These are phyloP conservation scores for Saccharomycopsis sp. DNA, from an alignment of 805 yeast genomes.

Conservation along the genomic window DNA sequence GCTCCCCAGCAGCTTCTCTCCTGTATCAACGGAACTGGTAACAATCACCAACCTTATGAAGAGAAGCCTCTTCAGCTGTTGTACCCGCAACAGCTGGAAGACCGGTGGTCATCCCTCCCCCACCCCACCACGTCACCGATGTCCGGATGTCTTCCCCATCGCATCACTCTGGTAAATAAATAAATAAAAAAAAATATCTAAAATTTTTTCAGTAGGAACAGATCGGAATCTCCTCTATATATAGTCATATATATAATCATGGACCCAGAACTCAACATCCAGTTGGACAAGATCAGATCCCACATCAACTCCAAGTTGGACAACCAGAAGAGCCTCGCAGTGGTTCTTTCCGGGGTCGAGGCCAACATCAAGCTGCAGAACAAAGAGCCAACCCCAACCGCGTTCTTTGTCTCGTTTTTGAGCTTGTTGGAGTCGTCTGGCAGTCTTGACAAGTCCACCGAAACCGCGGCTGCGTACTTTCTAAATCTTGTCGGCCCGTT, in stretches of 20 bases:
- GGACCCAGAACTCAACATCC: slow-evolving; percentile 46
- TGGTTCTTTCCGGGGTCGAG: slow-evolving; percentile 82
- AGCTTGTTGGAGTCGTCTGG: slow-evolving; percentile 48
- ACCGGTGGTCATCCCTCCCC: too few relatives aligned
- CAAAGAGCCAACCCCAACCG: slow-evolving; percentile 55
- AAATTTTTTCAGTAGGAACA: too few relatives aligned
- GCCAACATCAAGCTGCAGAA: slow-evolving; percentile 68
- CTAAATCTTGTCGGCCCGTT: slow-evolving; percentile 72
- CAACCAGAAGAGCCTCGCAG: slow-evolving; percentile 78
- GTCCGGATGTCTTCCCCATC: too few relatives aligned
- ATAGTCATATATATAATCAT: too few relatives aligned
- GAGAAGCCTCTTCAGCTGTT: too few relatives aligned
- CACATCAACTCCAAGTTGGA: slow-evolving; percentile 75
- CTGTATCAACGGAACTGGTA: too few relatives aligned
- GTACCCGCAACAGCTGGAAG: too few relatives aligned
- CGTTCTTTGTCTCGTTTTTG: slow-evolving; percentile 79
- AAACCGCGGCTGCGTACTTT: slow-evolving; percentile 70
- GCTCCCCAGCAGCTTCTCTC: too few relatives aligned
- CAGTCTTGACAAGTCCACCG: slow-evolving; percentile 54
- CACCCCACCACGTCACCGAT: too few relatives aligned
- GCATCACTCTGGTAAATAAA: not conserved
- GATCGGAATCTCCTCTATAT: too few relatives aligned
- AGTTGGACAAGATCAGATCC: slow-evolving; percentile 55
- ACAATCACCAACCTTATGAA: too few relatives aligned
- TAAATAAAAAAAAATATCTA: not conserved